Conservation (phyloP, 106 monocot species). For the Dendrobium catenatum region DNA sequence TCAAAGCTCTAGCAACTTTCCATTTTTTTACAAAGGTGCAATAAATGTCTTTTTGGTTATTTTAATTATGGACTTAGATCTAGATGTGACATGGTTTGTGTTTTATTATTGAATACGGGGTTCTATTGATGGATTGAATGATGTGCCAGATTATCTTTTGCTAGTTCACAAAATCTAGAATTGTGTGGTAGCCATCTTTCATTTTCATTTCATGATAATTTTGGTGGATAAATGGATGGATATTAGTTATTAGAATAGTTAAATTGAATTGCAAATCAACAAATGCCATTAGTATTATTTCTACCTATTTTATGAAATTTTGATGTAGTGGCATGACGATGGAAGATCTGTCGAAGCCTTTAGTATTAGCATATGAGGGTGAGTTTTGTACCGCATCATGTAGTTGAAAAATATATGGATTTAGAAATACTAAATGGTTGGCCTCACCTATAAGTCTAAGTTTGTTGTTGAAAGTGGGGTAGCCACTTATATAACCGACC, state of each 20-base stretch:
- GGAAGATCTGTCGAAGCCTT: too few species aligned
- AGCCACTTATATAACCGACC: too few species aligned
- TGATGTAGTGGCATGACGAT: too few species aligned
- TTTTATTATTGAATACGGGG: neutral
- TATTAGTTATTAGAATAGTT: neutral
- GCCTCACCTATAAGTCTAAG: too few species aligned
- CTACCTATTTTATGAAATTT: neutral
- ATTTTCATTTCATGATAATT: neutral
- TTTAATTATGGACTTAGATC: neutral
- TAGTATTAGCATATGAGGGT: too few species aligned
- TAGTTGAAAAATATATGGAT: too few species aligned
- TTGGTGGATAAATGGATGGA: neutral
- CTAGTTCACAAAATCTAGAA: neutral
- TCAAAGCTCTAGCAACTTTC: conserved; percentile 1
- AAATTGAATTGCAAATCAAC: neutral
- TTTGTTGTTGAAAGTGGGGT: too few species aligned
- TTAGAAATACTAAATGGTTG: too few species aligned
- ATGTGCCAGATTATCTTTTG: neutral
- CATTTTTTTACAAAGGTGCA: neutral
- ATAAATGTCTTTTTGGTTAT: neutral
- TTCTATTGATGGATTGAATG: neutral
- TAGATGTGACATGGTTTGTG: neutral
- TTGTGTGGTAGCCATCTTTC: neutral
- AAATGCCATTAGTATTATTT: neutral
- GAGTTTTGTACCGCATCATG: too few species aligned